phyloP scores from a whole-genome alignment of 192 early-diverging fungal species.

The Spizellomyces sp. region DNA sequence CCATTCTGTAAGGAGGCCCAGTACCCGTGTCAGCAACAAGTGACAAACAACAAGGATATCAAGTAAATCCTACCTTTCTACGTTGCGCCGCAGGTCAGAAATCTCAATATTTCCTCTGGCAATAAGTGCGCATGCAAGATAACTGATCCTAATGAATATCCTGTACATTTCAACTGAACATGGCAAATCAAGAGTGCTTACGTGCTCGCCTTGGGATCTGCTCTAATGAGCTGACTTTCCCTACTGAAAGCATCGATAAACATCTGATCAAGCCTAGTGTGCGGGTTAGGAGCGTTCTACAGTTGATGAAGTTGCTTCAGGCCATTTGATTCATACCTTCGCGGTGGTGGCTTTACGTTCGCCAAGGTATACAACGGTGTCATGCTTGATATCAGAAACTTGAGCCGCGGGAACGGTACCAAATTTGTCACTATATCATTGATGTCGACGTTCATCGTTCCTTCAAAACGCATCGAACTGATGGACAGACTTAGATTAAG shows the following conservation, averaged over 20 bases:
- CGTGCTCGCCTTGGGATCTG: slow-evolving; percentile 45
- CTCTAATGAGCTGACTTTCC: slow-evolving; percentile 55
- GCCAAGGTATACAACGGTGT: slow-evolving; percentile 49
- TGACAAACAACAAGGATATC: too few species aligned
- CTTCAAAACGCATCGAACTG: slow-evolving; percentile 64
- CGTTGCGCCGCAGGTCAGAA: slow-evolving; percentile 59
- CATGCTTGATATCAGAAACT: slow-evolving; percentile 61
- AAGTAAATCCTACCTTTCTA: slow-evolving; percentile 36
- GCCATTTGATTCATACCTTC: slow-evolving; percentile 30
- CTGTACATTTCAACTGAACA: background rate
- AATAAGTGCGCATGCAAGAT: slow-evolving; percentile 56
- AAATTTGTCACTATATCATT: slow-evolving; percentile 66
- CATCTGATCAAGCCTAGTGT: slow-evolving; percentile 58
- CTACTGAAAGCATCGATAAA: slow-evolving; percentile 56
- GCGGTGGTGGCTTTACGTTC: slow-evolving; percentile 35
- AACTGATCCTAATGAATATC: slow-evolving; percentile 21
- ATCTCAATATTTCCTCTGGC: slow-evolving; percentile 52
- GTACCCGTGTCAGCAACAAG: too few species aligned
- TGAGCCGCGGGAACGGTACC: slow-evolving; percentile 61
- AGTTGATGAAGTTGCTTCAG: background rate
- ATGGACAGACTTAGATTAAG: background rate
- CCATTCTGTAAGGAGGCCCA: slow-evolving; percentile 33
- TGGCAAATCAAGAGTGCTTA: slow-evolving; percentile 17
- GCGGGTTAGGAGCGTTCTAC: background rate
- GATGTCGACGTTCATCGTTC: slow-evolving; percentile 65